Conservation (phyloP, 2,329 filamentous ascomycete species). For the Spiromastix sp. region DNA sequence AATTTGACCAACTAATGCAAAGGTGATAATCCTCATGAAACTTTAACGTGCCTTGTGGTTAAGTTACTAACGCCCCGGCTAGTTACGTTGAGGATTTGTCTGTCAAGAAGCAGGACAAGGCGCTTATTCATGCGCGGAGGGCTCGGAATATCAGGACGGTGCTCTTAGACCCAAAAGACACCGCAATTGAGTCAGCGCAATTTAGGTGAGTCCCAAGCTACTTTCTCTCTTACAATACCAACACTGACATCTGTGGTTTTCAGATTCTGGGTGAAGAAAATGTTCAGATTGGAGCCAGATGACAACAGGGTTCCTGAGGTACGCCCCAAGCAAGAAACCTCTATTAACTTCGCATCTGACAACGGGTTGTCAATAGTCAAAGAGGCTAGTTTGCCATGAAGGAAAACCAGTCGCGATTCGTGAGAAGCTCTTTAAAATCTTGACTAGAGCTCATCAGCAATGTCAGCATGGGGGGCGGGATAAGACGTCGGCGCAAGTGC, state of each 20-base stretch:
- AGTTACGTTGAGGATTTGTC: conserved; percentile 42
- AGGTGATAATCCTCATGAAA: conserved; percentile 21
- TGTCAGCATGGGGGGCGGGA: conserved; percentile 43
- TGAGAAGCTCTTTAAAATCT: conserved; percentile 41
- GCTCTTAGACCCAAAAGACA: conserved; percentile 40
- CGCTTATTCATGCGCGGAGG: conserved; percentile 38
- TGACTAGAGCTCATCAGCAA: conserved; percentile 40
- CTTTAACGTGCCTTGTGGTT: background rate
- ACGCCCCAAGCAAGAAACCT: conserved; percentile 10
- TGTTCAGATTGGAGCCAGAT: conserved; percentile 38
- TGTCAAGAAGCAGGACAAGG: conserved; percentile 42
- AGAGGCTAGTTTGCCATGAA: conserved; percentile 39
- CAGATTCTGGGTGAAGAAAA: conserved; percentile 45
- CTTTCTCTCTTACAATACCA: background rate
- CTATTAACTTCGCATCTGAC: conserved; percentile 4
- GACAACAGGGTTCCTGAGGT: conserved; percentile 30
- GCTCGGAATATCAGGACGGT: conserved; percentile 39
- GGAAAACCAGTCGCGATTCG: conserved; percentile 43
- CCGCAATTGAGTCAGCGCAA: conserved; percentile 40
- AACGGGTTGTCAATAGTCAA: conserved; percentile 17
- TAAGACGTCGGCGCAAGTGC: conserved; percentile 42
- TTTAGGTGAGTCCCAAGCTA: conserved; percentile 29
- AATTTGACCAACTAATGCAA: conserved; percentile 37
- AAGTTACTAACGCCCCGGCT: background rate
- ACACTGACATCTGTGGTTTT: conserved; percentile 6